A percentile compares a stretch with the other conserved stretches of the same genome.
Evolutionary conservation across 2,329 filamentous ascomycete species (phyloP).

Genomic region (Talaromyces sp.): DNA sequence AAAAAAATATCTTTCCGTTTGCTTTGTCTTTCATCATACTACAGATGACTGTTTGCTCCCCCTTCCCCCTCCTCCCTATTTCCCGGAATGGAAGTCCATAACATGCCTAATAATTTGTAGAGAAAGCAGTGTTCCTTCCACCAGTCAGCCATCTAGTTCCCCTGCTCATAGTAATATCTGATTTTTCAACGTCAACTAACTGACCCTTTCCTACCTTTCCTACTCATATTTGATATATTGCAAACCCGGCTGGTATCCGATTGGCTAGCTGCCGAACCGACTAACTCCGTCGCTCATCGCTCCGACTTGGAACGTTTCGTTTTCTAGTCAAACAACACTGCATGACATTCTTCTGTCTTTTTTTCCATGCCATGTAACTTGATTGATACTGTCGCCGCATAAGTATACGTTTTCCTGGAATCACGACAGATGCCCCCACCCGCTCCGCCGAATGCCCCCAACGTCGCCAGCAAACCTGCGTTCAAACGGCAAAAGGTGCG

Average conservation of each 20-base stretch:
- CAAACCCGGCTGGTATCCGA: not conserved
- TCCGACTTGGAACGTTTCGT: not conserved
- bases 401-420: not conserved
- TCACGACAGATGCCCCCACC: not conserved
- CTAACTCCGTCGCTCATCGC: no score
- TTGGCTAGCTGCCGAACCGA: not conserved
- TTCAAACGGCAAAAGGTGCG: slow-evolving; percentile 43
- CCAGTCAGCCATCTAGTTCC: no score
- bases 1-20: no score
- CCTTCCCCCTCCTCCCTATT: no score
- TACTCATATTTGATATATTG: not conserved
- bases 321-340: not conserved
- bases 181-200: not conserved
- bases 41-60: no score
- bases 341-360: not conserved
- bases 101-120: no score
- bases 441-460: not conserved
- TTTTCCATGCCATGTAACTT: not conserved
- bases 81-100: no score
- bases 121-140: no score
- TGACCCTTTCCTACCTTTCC: no score
- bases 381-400: not conserved
- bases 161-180: not conserved
- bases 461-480: not conserved
- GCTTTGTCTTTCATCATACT: no score